Evolutionary conservation across 768 basidiomycete genomes (phyloP), one percentile per base, ranked within the genome.

Genomic region (Tephrocybe sp.): DNA sequence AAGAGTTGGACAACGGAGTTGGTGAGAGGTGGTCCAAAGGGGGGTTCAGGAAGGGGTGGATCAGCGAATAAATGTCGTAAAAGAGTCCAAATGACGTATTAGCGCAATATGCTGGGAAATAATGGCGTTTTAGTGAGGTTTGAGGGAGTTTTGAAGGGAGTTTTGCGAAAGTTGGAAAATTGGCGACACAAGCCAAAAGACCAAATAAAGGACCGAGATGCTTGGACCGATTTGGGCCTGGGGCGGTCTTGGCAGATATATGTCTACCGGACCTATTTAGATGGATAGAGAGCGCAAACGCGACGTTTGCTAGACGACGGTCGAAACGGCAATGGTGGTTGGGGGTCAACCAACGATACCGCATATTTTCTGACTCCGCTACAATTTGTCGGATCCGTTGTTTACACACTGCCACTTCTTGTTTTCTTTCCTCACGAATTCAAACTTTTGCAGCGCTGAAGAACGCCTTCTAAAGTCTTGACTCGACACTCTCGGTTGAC

Each of bases 291-390:
- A 65, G 58, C 57, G 58, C 53, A 58, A 63, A 55, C 59, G 49
- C 56, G 62, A 57, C 52, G 62, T 65, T 57, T 59, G 60, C 58
- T 59, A 17, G 60, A 63, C 61, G 48, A 60, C 54, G 55, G 61
- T 51, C 58, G 66, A 58, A 58, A 51, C 63, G 59, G 62, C 66
- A 69, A 63, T 75, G 73, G 72, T 70, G 70, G 74, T 75, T 72
- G 66, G 58, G 62, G 70, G 67, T 71, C 73, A 75, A 75, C 75
- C 73, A 74, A 71, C 72, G 65, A 72, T 72, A 66, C 58, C 57
- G 58, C 54, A 58, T 55, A 10, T 47, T 68, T 71, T 74, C 66
- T 68, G 71, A 73, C 74, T 75, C 74, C 74, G 75, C 73, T 70
- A 61, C 65, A 70, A 70, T 60, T 60, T 65, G 66, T 68, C 69